Percentiles rank a stretch among this genome's conserved stretches.
phyloP scores from a whole-genome alignment of 768 basidiomycete species.

The Pleurotus giganteus region DNA sequence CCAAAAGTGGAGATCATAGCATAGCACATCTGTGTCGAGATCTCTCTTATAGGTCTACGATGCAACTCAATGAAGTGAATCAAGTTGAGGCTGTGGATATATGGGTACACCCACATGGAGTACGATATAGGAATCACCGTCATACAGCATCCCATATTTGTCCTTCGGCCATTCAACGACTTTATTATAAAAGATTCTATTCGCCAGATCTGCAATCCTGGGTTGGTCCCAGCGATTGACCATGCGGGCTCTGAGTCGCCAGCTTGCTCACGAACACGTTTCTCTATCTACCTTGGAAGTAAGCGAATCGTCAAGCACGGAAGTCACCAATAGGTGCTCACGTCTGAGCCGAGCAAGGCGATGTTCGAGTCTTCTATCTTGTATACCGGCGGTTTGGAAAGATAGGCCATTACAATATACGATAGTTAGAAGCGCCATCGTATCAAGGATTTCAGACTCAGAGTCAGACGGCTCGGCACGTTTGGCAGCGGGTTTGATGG shows the following conservation, averaged over 20 bases:
- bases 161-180: slow-evolving; percentile 54
- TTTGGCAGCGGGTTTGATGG: too few relatives aligned
- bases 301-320: too few relatives aligned
- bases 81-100: background rate
- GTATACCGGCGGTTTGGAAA: slow-evolving; percentile 48
- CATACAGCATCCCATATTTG: slow-evolving; percentile 53
- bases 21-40: slow-evolving; percentile 43
- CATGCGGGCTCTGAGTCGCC: slow-evolving; percentile 52
- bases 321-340: too few relatives aligned
- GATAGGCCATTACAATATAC: slow-evolving; percentile 33
- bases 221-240: slow-evolving; percentile 36
- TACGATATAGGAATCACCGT: slow-evolving; percentile 67
- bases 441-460: too few relatives aligned
- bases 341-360: slow-evolving; percentile 61
- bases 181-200: slow-evolving; percentile 56
- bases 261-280: slow-evolving; percentile 49
- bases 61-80: background rate
- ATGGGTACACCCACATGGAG: slow-evolving; percentile 44
- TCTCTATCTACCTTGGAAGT: slow-evolving; percentile 44
- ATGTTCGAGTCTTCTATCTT: slow-evolving; percentile 65
- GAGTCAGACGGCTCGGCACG: too few relatives aligned
- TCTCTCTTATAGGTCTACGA: slow-evolving; percentile 56
- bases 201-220: slow-evolving; percentile 55
- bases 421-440: too few relatives aligned
- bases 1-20: slow-evolving; percentile 67